Percentiles rank a stretch among this genome's conserved stretches.
These are phyloP conservation scores for Helianthus annuus DNA, from an alignment of 129 eudicot species.

Conservation along the genomic window HanXRQr2.0-SUNRISE NC_035446.2:6447639-6448138, in stretches of 20 bases:
- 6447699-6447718: neutral
- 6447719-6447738: neutral
- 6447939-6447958: neutral
- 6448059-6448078: constrained; percentile 79
- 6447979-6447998: constrained; percentile 43
- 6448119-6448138: too few species aligned
- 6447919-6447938: neutral
- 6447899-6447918: neutral
- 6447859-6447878: constrained; percentile 7
- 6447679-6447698: neutral
- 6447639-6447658: neutral
- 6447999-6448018: constrained; percentile 74
- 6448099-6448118: neutral
- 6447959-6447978: neutral
- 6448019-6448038: constrained; percentile 68
- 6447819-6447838: constrained; percentile 14
- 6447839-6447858: constrained; percentile 26
- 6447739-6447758: neutral
- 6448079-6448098: constrained; percentile 43
- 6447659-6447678: neutral
- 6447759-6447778: neutral
- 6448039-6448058: constrained; percentile 66
- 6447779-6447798: neutral
- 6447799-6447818: neutral
- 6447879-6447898: constrained; percentile 10